Base-by-base conservation (phyloP, 208 protist genomes). In the Leishmania martiniquensis region DNA sequence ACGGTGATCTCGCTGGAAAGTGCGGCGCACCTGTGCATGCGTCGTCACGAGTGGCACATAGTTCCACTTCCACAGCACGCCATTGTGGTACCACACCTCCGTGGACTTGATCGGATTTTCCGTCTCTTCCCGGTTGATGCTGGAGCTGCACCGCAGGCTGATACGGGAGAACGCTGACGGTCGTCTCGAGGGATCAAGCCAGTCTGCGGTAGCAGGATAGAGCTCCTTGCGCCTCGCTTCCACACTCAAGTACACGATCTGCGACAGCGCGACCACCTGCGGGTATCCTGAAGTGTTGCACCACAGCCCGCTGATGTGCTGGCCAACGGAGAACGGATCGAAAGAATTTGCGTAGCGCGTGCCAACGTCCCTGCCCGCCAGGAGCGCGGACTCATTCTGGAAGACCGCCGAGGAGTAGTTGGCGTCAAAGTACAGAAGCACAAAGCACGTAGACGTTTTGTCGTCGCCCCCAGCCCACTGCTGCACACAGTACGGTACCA, bases 391-490 rank as follows among this genome's bases (percentile, higher is more conserved):
- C 32, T 52, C 70, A 62, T 90, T 91, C 59, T 91, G 78, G 75
- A 95, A 97, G 20, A 93, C 87, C 39, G 17, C 55, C 3, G 89
- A 90, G 44, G 67, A 52, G 86, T 95, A 97, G 63, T 80, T 68
- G n/a, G 49, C 82, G 75, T 95, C 93, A 66, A 97, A 97, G 77
- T 78, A 97, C 10, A 95, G 71, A 37, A 95, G 52, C 15, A 92
- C 86, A 78, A 87, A 95, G 81, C 91, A 97, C 29, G 69, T 80
- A 15, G 76, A 47, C 54, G 72, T 37, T 51, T 66, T 81, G 52
- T 39, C 63, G 22, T 2, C 9, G 12, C 32, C 54, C 9, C 55
- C 39, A 17, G 55, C 66, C 22, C 12, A 49, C 32, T 59, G 69
- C 25, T 66, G 37, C 47, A 89, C 59, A 72, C 93, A 96, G 71